Conservation (phyloP, 75 land plant species). For the Selaginella moellendorffii region DNA sequence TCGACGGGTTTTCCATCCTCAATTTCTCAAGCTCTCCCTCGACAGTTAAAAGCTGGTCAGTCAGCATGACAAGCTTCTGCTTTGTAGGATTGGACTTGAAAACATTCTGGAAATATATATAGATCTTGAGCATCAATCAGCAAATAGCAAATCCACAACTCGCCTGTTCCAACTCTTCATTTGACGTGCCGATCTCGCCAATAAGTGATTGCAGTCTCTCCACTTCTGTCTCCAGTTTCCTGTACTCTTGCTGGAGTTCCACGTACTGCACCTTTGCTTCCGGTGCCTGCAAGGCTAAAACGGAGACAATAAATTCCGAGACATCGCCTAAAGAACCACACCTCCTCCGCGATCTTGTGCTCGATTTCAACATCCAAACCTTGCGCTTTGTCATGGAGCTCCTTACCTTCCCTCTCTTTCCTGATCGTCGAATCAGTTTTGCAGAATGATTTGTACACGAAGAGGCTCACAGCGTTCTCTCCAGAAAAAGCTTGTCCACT, state of each 20-base stretch:
- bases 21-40: conserved; percentile 12
- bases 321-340: not conserved
- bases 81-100: conserved; percentile 7
- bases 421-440: too few species aligned
- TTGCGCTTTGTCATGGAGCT: conserved; percentile 5
- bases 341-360: not conserved
- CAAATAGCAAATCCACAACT: not conserved
- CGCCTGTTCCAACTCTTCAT: conserved; percentile 14
- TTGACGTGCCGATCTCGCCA: not conserved
- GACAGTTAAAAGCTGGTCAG: conserved; percentile 15
- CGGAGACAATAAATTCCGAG: not conserved
- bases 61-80: conserved; percentile 9
- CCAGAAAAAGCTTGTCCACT: not conserved
- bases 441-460: not conserved
- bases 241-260: conserved; percentile 10
- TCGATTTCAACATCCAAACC: conserved; percentile 14
- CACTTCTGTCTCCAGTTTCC: conserved; percentile 12
- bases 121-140: not conserved
- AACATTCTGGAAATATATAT: not conserved
- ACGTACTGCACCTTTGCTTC: conserved; percentile 12
- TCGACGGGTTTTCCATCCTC: conserved; percentile 5
- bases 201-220: conserved; percentile 10
- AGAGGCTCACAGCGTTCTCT: not conserved
- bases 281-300: conserved; percentile 8
- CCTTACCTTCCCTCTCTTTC: not conserved